Evolutionary conservation across 192 early-diverging fungal genomes (phyloP), one percentile per base, ranked within the genome.

Genomic region (Podila epicladia): DNA sequence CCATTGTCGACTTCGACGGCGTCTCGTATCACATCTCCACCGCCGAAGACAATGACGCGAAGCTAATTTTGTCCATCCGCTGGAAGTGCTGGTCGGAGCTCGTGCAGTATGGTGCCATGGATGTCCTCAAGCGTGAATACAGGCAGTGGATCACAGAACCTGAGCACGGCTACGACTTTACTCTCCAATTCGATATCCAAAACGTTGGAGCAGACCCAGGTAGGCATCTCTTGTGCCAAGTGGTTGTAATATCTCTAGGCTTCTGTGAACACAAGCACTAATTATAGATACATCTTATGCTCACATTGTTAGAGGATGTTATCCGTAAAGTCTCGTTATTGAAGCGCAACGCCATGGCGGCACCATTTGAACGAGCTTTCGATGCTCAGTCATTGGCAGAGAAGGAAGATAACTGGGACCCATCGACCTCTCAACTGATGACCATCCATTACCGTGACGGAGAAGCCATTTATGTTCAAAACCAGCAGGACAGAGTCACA

Each of bases 1-100:
- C 87, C 45, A 87, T 97, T 59, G 96, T 96, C 35, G 98, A 99
- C 84, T 98, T 99, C 87, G 98, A 99, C 88, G 96, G 97, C 59
- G 97, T 98, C 28, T 84, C 89, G 17, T 99, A 97, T 87, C 89
- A 88, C 65, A 71, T 98, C 67, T 86, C 92, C 33, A 96, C 94
- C 15, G 74, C 87, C 32, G 75, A 77, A n/a, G 72, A 73, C 57
- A 84, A 83, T 48, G 79, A 78, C 15, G 75, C 89, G 33, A 85
- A 90, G 35, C 75, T 96, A 29, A 71, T 70, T 26, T 85, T 99
- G 67, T 97, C 96, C 8, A 92, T 99, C 71, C 83, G 78, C 33
- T 94, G 97, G 93, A 84, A 82, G 65, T 98, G 97, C 85, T 98
- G 84, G 82, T 74, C 84, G 38, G 94, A 99, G 72, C 91, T 98